phyloP scores from a whole-genome alignment of 495 filamentous ascomycete genomes.

The Lindgomyces ingoldianus region DNA sequence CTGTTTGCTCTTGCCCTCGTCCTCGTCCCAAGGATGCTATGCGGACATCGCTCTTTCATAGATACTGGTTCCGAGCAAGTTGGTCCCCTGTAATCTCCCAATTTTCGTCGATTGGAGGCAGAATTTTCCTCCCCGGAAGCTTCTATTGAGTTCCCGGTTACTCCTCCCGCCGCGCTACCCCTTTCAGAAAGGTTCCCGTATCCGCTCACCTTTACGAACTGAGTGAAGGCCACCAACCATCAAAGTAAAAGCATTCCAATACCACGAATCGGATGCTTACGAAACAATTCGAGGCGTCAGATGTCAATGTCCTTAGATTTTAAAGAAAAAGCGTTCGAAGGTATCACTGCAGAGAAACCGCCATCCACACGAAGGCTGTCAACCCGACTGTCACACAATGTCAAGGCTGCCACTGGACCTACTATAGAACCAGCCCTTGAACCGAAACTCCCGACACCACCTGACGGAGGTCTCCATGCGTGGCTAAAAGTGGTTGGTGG shows the following conservation, averaged over 20 bases:
- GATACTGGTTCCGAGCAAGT: no score
- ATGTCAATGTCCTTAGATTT: constrained; percentile 4
- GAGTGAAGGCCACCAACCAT: no score
- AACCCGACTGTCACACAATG: background rate
- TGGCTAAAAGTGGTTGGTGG: constrained; percentile 37
- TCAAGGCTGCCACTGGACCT: background rate
- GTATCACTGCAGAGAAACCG: background rate
- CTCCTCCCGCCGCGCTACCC: background rate
- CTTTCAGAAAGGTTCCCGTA: no score
- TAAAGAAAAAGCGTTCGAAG: constrained; percentile 12
- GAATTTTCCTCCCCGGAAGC: no score
- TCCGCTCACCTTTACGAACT: no score
- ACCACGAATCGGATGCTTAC: no score
- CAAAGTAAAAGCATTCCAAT: no score
- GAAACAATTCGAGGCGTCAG: background rate
- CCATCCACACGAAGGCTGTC: background rate
- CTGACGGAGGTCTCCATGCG: constrained; percentile 35
- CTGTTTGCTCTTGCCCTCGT: background rate
- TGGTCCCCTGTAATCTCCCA: no score
- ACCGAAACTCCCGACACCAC: constrained; percentile 18
- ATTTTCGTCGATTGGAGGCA: no score
- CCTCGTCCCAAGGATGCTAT: background rate
- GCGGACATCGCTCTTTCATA: background rate
- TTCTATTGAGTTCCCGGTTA: no score
- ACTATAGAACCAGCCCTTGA: background rate